A percentile compares a stretch with the other conserved stretches of the same genome.
phyloP scores from a whole-genome alignment of 1,139 yeast genomes.

The Candida neerlandica region DNA sequence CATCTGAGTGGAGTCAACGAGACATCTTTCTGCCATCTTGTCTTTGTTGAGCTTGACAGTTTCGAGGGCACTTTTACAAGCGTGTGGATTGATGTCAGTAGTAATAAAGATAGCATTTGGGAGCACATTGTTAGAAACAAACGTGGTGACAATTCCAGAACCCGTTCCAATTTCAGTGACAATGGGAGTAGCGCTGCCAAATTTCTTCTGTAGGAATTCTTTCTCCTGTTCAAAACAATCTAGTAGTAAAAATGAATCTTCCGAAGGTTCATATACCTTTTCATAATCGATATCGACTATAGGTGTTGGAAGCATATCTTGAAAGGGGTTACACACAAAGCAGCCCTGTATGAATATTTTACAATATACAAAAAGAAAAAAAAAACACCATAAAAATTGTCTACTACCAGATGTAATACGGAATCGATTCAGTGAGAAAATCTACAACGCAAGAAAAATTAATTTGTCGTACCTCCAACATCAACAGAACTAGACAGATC shows the following conservation, averaged over 20 bases:
- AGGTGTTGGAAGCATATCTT: constrained; percentile 46
- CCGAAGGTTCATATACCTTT: constrained; percentile 88
- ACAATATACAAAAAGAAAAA: background rate
- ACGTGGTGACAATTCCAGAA: constrained; percentile 83
- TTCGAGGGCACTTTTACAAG: constrained; percentile 56
- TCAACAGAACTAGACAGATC: background rate
- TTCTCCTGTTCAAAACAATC: constrained; percentile 74
- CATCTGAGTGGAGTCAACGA: constrained; percentile 61
- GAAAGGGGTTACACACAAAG: background rate
- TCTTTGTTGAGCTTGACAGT: constrained; percentile 55
- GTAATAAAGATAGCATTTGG: constrained; percentile 58
- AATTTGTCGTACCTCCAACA: background rate
- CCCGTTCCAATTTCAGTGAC: constrained; percentile 92
- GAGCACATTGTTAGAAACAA: constrained; percentile 57
- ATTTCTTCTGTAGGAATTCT: constrained; percentile 31
- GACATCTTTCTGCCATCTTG: constrained; percentile 39
- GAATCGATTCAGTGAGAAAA: background rate
- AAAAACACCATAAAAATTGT: background rate
- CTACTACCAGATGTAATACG: background rate
- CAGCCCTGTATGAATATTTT: background rate
- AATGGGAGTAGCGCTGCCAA: constrained; percentile 43
- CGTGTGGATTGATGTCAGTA: constrained; percentile 80
- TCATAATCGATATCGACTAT: constrained; percentile 35
- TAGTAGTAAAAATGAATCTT: constrained; percentile 80
- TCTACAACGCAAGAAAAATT: background rate